Evolutionary conservation across 1,284 basidiomycete species (phyloP), one percentile per base, ranked within the genome.

Genomic region (Pyrrhoderma lamaoense): DNA sequence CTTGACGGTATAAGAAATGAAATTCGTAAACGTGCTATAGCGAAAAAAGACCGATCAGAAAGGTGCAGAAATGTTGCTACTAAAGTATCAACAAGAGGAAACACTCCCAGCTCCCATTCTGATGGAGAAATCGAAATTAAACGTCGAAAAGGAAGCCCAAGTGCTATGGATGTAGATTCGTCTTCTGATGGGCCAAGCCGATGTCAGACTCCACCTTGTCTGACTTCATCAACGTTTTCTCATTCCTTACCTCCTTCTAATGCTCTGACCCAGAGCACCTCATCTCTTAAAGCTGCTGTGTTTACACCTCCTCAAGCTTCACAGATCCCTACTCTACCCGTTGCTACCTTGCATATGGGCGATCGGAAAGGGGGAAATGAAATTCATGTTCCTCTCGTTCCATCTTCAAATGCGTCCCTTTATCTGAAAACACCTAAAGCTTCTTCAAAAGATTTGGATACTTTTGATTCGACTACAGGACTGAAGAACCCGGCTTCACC

Each of bases 1-100:
- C 69, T 94, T 39, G 90, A 94, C 61, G 85, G 80, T 0, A 70
- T 95, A 2, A 71, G 79, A 54, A 67, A 76, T 37, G 89, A 92
- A 64, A 61, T 85, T 61, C 65, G 69, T 19, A 57, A 49, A 21
- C 51, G 54, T n/a, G 54, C 31, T 27, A 27, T 59, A 60, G 43
- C 67, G 61, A 65, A 66, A 57, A 48, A 63, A 47, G 56, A 52
- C 44, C 60, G 64, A 8, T 61, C 58, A 18, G 59, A 62, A 44
- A 59, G 61, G 52, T 31, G 27, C 27, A 31, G 11, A 31, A 31
- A 31, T 31, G 11, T 5, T 31, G 5, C 27, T 31, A 63, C 61
- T 2, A 58, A 55, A 37, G 11, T 5, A 11, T 31, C 27, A 31
- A 11, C 27, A 11, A 5, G 5, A 31, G 27, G 11, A 5, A 31